Conservation (phyloP, 2,329 filamentous ascomycete genomes). For the Erysiphe pulchra region DNA sequence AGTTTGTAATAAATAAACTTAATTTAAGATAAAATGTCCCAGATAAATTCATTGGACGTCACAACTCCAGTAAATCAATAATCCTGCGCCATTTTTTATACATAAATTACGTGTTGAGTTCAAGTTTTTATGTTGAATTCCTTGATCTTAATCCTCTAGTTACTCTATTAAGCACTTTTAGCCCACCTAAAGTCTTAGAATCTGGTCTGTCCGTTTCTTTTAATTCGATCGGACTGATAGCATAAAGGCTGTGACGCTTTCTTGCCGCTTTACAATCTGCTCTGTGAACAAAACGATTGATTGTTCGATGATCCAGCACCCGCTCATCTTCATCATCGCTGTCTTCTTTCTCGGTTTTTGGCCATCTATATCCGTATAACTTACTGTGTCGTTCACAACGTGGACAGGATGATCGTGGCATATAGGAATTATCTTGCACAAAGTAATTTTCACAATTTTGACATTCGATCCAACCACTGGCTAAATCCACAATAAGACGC, state of each 20-base stretch:
- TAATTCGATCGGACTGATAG: not conserved
- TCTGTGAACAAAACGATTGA: conserved; percentile 59
- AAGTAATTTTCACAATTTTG: conserved; percentile 61
- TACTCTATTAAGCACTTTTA: not conserved
- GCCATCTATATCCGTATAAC: conserved; percentile 85
- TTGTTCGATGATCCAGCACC: conserved; percentile 51
- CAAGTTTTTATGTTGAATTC: not conserved
- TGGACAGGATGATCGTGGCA: conserved; percentile 63
- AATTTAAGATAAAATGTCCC: too few species aligned
- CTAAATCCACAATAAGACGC: conserved; percentile 45
- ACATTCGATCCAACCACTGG: conserved; percentile 71
- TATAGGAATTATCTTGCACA: conserved; percentile 71
- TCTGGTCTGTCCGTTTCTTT: not conserved
- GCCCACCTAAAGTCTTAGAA: not conserved
- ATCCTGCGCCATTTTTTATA: not conserved
- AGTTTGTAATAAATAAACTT: too few species aligned
- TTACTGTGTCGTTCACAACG: conserved; percentile 90
- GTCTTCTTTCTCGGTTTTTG: conserved; percentile 69
- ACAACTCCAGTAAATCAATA: too few species aligned
- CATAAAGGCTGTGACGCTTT: conserved; percentile 4
- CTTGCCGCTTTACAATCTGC: conserved; percentile 29
- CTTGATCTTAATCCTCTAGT: not conserved
- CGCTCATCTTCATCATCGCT: conserved; percentile 44
- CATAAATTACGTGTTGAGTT: not conserved
- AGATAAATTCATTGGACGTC: too few species aligned